phyloP scores from a whole-genome alignment of 2,329 filamentous ascomycete species.

The Sphaerostilbella broomeana region DNA sequence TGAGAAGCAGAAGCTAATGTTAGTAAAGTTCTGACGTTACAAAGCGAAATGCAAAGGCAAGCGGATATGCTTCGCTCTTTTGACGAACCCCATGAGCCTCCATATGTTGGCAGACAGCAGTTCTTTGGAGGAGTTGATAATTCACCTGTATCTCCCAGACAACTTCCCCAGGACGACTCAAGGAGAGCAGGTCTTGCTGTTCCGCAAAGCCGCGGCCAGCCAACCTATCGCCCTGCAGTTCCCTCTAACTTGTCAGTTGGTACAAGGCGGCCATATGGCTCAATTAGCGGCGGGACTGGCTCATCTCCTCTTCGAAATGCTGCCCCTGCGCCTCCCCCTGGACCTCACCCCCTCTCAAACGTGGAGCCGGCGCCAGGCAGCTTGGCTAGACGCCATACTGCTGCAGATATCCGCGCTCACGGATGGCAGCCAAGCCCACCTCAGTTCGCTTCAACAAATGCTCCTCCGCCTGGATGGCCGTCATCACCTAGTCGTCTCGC shows the following conservation, averaged over 20 bases:
- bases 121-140: slow-evolving; percentile 65
- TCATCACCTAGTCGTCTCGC: slow-evolving; percentile 45
- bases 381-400: slow-evolving; percentile 80
- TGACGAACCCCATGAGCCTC: slow-evolving; percentile 62
- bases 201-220: slow-evolving; percentile 50
- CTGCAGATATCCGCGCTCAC: slow-evolving; percentile 87
- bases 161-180: slow-evolving; percentile 77
- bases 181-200: slow-evolving; percentile 64
- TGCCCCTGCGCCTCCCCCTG: slow-evolving; percentile 55
- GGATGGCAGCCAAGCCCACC: slow-evolving; percentile 63
- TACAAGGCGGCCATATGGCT: slow-evolving; percentile 75
- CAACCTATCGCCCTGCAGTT: slow-evolving; percentile 69
- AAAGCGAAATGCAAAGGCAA: slow-evolving; percentile 56
- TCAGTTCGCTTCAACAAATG: slow-evolving; percentile 56
- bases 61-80: slow-evolving; percentile 49
- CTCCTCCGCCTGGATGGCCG: slow-evolving; percentile 45
- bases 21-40: slow-evolving; percentile 45
- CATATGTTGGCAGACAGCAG: slow-evolving; percentile 59
- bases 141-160: slow-evolving; percentile 78
- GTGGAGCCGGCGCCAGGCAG: slow-evolving; percentile 59
- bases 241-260: slow-evolving; percentile 75
- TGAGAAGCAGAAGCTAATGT: slow-evolving; percentile 4
- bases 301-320: slow-evolving; percentile 69
- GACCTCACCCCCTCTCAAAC: slow-evolving; percentile 58
- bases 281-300: slow-evolving; percentile 65